Evolutionary conservation across 2,329 filamentous ascomycete species (phyloP), one percentile per base, ranked within the genome.

Genomic region (Biscogniauxia sp.): DNA sequence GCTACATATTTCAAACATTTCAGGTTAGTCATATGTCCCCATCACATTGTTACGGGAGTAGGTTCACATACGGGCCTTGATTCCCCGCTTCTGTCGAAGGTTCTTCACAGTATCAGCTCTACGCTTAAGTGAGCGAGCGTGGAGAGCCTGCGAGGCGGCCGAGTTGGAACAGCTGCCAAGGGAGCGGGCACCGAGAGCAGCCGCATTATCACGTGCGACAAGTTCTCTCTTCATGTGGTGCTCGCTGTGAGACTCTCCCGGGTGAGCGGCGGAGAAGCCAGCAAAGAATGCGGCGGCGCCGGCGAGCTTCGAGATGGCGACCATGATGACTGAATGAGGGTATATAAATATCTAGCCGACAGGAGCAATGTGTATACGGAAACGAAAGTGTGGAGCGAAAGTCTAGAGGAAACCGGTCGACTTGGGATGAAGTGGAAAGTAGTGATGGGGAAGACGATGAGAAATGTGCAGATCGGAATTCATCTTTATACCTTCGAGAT

Each of bases 111-210:
- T 70, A 41, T 75, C 71, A 26, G 72, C 74, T 55, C 79, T 77
- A 49, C 79, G 77, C 61, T 75, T 68, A 62, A 78, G 69, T 55
- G 77, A 76, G n/a, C 74, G 73, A 53, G 71, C 65, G 66, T 78
- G 74, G 37, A 79, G 71, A 20, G 75, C 75, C 56, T 75, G 74
- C 20, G 75, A 72, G 56, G 74, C 72, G 51, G 76, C 70, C 6
- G 73, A 74, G 60, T 75, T 75, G 6, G 76, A 71, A 60, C 79
- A 81, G 56, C 75, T 66, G 53, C 69, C 72, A 6, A 80, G 71
- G 15, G 77, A 77, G 49, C 78, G 76, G 53, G 73, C 72, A 51
- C 70, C 74, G 37, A 70, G 17, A 28, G 64, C 62, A 23, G 74
- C 74, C 37, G 66, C 66, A 51, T 70, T 59, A 51, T 76, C 73